phyloP scores from a whole-genome alignment of 306 rosid species.

The Pyrus pyrifolia region DNA sequence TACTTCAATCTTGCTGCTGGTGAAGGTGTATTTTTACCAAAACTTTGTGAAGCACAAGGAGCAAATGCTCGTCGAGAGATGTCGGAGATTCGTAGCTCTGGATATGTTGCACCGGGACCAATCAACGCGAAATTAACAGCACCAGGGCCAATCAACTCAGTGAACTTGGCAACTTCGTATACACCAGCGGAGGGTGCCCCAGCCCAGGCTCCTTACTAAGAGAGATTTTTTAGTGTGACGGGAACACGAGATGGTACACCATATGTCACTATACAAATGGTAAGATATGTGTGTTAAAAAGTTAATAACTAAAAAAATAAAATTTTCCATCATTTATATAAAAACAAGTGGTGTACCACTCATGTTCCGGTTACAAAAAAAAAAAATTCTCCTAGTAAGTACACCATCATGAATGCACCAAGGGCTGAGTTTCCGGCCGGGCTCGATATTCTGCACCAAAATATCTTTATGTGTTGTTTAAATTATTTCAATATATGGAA shows the following conservation, averaged over 20 bases:
- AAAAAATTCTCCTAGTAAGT: not conserved
- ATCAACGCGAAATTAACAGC: constrained; percentile 9
- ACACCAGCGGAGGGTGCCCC: not conserved
- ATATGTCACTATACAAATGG: no score
- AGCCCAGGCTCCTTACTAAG: not conserved
- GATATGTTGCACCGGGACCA: constrained; percentile 63
- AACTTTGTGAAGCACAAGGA: constrained; percentile 55
- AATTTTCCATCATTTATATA: no score
- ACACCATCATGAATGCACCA: not conserved
- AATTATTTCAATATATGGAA: not conserved
- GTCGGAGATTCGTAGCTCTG: constrained; percentile 73
- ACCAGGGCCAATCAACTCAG: constrained; percentile 24
- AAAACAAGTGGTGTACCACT: no score
- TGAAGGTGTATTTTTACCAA: constrained; percentile 93
- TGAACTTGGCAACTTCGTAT: not conserved
- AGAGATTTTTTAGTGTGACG: not conserved
- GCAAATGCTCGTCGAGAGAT: constrained; percentile 42
- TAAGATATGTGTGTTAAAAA: no score
- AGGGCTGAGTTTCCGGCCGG: not conserved
- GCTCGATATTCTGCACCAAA: not conserved
- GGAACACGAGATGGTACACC: not conserved
- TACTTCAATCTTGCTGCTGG: constrained; percentile 88
- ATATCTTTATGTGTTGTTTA: not conserved
- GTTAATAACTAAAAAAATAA: no score
- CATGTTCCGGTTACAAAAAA: no score